Percentiles rank a stretch among this genome's conserved stretches.
phyloP scores from a whole-genome alignment of 2,329 filamentous ascomycete genomes.

The Aureobasidium sp. region DNA sequence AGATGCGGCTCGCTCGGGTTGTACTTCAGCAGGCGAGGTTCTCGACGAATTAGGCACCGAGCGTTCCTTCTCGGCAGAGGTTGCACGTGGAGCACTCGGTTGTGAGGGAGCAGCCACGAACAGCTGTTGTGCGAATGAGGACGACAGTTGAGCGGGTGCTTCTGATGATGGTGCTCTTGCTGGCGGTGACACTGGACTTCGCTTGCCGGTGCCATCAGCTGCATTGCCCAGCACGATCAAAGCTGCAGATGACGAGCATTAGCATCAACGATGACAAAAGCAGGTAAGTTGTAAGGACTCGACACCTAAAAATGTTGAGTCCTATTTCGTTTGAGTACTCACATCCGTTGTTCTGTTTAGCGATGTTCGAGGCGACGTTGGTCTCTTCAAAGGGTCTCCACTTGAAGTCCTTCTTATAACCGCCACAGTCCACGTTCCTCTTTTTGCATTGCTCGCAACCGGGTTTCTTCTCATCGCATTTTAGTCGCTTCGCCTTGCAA shows the following conservation, averaged over 20 bases:
- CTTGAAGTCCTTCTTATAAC: constrained; percentile 71
- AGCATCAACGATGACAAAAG: background rate
- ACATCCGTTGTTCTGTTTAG: constrained; percentile 42
- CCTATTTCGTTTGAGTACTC: background rate
- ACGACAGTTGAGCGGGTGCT: background rate
- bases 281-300: background rate
- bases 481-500: constrained; percentile 65
- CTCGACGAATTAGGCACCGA: background rate
- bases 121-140: constrained; percentile 13
- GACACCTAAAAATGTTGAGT: background rate
- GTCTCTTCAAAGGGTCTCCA: constrained; percentile 65
- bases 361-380: constrained; percentile 43
- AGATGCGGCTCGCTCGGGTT: constrained; percentile 1
- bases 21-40: constrained; percentile 1
- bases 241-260: background rate
- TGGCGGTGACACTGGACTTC: background rate
- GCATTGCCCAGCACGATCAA: background rate
- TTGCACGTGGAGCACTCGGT: background rate
- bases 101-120: background rate
- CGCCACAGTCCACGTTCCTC: constrained; percentile 59
- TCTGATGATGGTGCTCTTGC: background rate
- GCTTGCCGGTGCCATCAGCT: background rate
- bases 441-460: constrained; percentile 60
- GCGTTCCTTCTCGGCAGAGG: background rate
- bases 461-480: constrained; percentile 68